Evolutionary conservation across 2,329 filamentous ascomycete species (phyloP), one percentile per base, ranked within the genome.

Genomic region (Penicillium sp.): DNA sequence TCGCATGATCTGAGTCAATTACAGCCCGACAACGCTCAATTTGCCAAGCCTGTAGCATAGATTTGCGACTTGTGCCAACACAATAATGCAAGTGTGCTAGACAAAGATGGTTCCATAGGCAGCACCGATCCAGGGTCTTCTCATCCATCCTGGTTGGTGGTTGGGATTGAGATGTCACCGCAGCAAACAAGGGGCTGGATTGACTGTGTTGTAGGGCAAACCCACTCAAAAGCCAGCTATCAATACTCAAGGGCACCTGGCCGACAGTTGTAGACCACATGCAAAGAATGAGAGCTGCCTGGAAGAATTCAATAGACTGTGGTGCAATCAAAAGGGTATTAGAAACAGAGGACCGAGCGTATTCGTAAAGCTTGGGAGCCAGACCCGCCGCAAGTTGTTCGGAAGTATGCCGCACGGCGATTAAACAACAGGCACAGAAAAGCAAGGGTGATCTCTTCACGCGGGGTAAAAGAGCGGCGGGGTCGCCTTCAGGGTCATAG

Each of bases 241-340:
- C 77, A 29, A 80, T 72, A 45, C 75, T 77, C 55, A 80, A 59
- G 1, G 77, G 77, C 10, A 75, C 69, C 54, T 78, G 75, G 1
- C 76, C 76, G 1, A 79, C 76, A 1, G 78, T 80, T 0, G 77
- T 80, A 4, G 78, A 80, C 78, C 78, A 80, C 65, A 80, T 64
- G 50, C 73, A 75, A 4, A 80, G 64, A n/a, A 80, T 69, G 1
- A 80, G 60, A 8, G 69, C 67, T 8, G 77, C 74, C 61, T 80
- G 77, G 44, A 80, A 79, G 60, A 79, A 80, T 25, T 77, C 75
- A 11, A 77, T 65, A 3, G 72, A 59, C 48, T 80, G 77, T 5
- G 77, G 75, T 3, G 72, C 69, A 2, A 64, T 62, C 5, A 80
- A 68, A 31, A 79, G 62, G 0, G 68, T 64, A 4, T 57, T 60